Conservation (phyloP, 306 rosid genomes). For the Datisca glomerata region DNA sequence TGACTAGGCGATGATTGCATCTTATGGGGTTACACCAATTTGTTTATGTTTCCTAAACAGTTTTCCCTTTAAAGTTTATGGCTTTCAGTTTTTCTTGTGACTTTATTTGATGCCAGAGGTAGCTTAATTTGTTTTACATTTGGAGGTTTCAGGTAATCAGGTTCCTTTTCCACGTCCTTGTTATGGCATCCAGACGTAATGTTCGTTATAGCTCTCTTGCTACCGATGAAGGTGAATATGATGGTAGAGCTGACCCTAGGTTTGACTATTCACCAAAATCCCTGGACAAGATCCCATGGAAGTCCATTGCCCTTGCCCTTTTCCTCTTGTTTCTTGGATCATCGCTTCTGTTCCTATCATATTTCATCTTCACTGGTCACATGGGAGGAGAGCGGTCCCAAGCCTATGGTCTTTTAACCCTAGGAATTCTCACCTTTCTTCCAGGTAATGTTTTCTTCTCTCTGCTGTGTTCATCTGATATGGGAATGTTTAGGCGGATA, state of each 20-base stretch:
- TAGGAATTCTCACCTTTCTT: slow-evolving; percentile 83
- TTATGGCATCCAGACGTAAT: slow-evolving; percentile 64
- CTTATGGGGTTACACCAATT: too few relatives aligned
- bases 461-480: neutral
- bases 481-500: too few relatives aligned
- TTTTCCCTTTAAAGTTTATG: too few relatives aligned
- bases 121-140: slow-evolving; percentile 1
- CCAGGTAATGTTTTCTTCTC: slow-evolving; percentile 42
- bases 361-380: slow-evolving; percentile 77
- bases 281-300: slow-evolving; percentile 85
- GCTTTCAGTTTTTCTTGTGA: too few relatives aligned
- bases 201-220: slow-evolving; percentile 48
- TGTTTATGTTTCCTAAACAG: too few relatives aligned
- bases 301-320: slow-evolving; percentile 78
- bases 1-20: too few relatives aligned
- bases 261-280: slow-evolving; percentile 75
- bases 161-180: slow-evolving; percentile 4
- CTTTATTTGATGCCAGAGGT: slow-evolving; percentile 5
- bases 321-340: slow-evolving; percentile 67
- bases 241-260: slow-evolving; percentile 53
- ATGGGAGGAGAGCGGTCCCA: slow-evolving; percentile 91
- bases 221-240: slow-evolving; percentile 37
- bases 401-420: slow-evolving; percentile 79
- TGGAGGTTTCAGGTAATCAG: slow-evolving; percentile 12
- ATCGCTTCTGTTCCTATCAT: slow-evolving; percentile 66